Evolutionary conservation across 805 yeast genomes (phyloP), one percentile per base, ranked within the genome.

Genomic region (Hanseniaspora mollemarum): DNA sequence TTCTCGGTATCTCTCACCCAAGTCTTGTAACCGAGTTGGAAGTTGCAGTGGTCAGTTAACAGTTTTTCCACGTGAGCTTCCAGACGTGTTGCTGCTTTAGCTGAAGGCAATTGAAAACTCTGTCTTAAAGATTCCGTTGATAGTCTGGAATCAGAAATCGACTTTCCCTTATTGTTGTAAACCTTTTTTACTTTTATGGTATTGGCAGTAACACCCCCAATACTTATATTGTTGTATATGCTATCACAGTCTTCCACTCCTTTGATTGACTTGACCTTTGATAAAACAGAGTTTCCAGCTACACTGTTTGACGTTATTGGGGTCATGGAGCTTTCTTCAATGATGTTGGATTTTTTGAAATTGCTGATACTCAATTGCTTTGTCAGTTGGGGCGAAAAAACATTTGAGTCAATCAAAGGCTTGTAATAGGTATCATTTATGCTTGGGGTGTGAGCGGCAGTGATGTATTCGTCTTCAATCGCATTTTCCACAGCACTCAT

Each of bases 1-100:
- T 71, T 73, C 1, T 75, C 70, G 0, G 92, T 83, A 59, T 83
- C 95, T 55, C 94, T 71, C 39, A 84, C 80, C 95, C 95, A 87
- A 0, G 94, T 83, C 59, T 77, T 76, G 55, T 77, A 74, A 4
- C 95, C 95, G 26, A 87, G 62, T 26, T 81, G 78, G 64, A 84
- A 86, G 4, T 82, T 80, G 49, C 85, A 71, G 18, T 74, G 77
- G 38, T 72, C 68, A 39, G 71, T 73, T 54, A 81, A 73, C 36
- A 80, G 70, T 41, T 70, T 67, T 31, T 81, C 58, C 16, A 81
- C 71, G 41, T 70, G 70, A 32, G 69, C 65, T 57, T 81, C 87
- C 18, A 82, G 63, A 43, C 68, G 69, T 24, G 74, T 70, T 0
- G 86, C 80, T 57, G 80, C 78, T 31, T 71, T 69, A 19, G 75